Percentiles rank a stretch among this genome's conserved stretches.
phyloP scores from a whole-genome alignment of 805 yeast genomes.

The Wickerhamiella siamensis region DNA sequence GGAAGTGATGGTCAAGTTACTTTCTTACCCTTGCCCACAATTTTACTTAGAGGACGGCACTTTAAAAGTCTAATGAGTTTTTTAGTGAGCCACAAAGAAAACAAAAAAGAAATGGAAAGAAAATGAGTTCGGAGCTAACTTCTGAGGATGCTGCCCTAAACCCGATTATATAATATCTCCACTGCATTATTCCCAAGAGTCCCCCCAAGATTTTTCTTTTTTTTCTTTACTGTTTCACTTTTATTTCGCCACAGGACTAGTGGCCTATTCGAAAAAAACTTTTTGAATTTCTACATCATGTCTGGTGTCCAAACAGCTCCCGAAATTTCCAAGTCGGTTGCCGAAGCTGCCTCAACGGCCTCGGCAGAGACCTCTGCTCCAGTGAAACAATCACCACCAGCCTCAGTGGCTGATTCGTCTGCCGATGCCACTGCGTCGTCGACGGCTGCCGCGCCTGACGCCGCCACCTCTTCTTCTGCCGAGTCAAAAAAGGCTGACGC shows the following conservation, averaged over 20 bases:
- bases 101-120: not conserved
- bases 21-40: not conserved
- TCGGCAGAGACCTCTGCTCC: slow-evolving; percentile 20
- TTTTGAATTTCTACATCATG: not conserved
- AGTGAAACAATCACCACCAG: slow-evolving; percentile 17
- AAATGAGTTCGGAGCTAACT: too few relatives aligned
- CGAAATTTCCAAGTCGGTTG: not conserved
- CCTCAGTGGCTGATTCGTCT: slow-evolving; percentile 5
- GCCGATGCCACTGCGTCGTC: slow-evolving; percentile 6
- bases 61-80: not conserved
- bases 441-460: slow-evolving; percentile 11
- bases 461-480: slow-evolving; percentile 7
- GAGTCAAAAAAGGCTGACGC: slow-evolving; percentile 3
- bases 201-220: not conserved
- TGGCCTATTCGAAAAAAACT: not conserved
- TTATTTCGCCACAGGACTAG: too few relatives aligned
- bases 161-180: not conserved
- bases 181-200: not conserved
- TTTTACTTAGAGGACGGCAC: not conserved
- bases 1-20: not conserved
- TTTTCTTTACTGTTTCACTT: not conserved
- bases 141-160: not conserved
- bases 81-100: not conserved
- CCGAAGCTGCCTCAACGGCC: slow-evolving; percentile 9
- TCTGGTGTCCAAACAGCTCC: not conserved